Evolutionary conservation across 2,329 filamentous ascomycete species (phyloP).

Genomic region (Aureobasidium sp.): DNA sequence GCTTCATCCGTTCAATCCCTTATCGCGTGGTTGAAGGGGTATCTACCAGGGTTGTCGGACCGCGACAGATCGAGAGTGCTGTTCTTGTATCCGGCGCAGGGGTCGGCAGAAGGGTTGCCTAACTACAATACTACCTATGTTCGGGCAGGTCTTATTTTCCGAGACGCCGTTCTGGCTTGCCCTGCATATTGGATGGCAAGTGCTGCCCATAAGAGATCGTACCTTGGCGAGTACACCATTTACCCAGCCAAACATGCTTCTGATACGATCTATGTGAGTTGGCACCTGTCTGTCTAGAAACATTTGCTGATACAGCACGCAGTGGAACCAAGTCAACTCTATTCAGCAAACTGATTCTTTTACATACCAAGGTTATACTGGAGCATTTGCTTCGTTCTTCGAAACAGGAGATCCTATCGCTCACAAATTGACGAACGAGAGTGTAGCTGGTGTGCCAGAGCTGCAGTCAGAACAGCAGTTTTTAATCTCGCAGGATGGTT

Average conservation of each 20-base stretch:
- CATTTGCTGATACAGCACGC: constrained; percentile 20
- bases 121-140: constrained; percentile 43
- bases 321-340: constrained; percentile 49
- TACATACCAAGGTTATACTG: constrained; percentile 49
- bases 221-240: constrained; percentile 53
- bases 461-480: constrained; percentile 40
- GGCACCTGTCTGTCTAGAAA: neutral
- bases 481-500: constrained; percentile 39
- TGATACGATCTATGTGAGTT: neutral
- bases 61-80: constrained; percentile 33
- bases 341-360: constrained; percentile 44
- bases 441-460: constrained; percentile 38
- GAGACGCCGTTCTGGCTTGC: constrained; percentile 52
- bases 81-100: constrained; percentile 40
- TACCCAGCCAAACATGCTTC: constrained; percentile 26
- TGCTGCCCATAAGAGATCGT: constrained; percentile 39
- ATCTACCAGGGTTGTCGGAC: constrained; percentile 40
- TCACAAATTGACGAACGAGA: constrained; percentile 43
- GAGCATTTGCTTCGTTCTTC: constrained; percentile 54
- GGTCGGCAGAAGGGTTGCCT: constrained; percentile 39
- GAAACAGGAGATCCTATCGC: constrained; percentile 51
- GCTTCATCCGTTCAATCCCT: constrained; percentile 45
- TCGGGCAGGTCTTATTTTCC: constrained; percentile 49
- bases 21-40: constrained; percentile 45
- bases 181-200: constrained; percentile 50